A percentile compares a stretch with the other conserved stretches of the same genome.
phyloP scores from a whole-genome alignment of 805 yeast species.

The Candida michaelii region DNA sequence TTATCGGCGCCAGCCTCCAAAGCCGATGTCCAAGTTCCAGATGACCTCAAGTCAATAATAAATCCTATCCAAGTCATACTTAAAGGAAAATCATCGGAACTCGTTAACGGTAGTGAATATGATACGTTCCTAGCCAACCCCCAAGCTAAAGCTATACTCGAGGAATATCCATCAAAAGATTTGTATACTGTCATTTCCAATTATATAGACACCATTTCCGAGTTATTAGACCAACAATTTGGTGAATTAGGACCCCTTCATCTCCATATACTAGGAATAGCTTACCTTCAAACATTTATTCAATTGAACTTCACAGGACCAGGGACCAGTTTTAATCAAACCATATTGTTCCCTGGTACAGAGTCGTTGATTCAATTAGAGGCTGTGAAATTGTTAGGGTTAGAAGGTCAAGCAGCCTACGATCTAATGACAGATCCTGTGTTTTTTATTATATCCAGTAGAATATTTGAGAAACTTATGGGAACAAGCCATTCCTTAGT shows the following conservation, averaged over 20 bases:
- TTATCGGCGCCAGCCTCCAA: slow-evolving; percentile 12
- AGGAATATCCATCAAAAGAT: slow-evolving; percentile 21
- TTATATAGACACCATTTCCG: slow-evolving; percentile 17
- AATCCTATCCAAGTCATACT: slow-evolving; percentile 20
- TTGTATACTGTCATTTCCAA: slow-evolving; percentile 20
- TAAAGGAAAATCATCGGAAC: slow-evolving; percentile 25
- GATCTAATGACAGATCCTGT: slow-evolving; percentile 44
- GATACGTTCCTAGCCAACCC: slow-evolving; percentile 18
- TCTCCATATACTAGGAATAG: slow-evolving; percentile 49
- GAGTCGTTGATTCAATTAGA: slow-evolving; percentile 21
- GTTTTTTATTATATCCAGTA: slow-evolving; percentile 28
- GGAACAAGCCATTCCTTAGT: slow-evolving; percentile 21
- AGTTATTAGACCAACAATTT: slow-evolving; percentile 1
- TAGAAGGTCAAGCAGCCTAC: slow-evolving; percentile 74
- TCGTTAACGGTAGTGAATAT: slow-evolving; percentile 23
- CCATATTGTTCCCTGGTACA: slow-evolving; percentile 27
- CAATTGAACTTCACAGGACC: slow-evolving; percentile 89
- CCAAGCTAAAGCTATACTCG: slow-evolving; percentile 15
- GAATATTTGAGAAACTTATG: slow-evolving; percentile 41
- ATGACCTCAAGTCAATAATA: slow-evolving; percentile 11
- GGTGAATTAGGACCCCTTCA: slow-evolving; percentile 16
- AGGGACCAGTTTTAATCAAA: slow-evolving; percentile 38
- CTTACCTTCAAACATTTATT: slow-evolving; percentile 64
- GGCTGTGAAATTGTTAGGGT: slow-evolving; percentile 41
- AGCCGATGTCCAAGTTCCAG: slow-evolving; percentile 4